Conservation (phyloP, 352 stramenopile species). For the Phytophthora citricola region DNA sequence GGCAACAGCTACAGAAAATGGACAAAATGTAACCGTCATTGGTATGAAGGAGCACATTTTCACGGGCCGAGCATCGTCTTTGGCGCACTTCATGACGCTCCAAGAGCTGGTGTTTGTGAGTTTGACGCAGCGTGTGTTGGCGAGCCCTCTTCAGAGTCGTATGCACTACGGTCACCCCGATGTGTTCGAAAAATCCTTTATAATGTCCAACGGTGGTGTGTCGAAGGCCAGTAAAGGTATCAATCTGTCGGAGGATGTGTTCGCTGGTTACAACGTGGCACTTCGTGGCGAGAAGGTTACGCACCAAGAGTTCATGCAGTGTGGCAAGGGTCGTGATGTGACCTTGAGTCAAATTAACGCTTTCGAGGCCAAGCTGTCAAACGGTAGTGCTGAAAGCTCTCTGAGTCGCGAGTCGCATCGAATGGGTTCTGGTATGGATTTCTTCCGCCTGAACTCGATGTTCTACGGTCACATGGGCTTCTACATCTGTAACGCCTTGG, state of each 20-base stretch:
- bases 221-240: conserved; percentile 90
- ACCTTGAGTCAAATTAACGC: conserved; percentile 88
- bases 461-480: conserved; percentile 92
- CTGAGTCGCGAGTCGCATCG: conserved; percentile 82
- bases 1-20: conserved; percentile 70
- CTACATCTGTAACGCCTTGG: conserved; percentile 88
- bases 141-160: conserved; percentile 72
- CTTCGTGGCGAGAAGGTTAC: conserved; percentile 82
- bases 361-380: conserved; percentile 89
- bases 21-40: conserved; percentile 82
- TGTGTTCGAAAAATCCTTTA: conserved; percentile 89
- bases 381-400: conserved; percentile 82
- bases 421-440: conserved; percentile 88
- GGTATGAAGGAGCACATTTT: conserved; percentile 93
- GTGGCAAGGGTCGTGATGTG: conserved; percentile 88
- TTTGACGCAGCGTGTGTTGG: conserved; percentile 86
- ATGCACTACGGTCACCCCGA: conserved; percentile 92
- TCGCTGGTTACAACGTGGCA: conserved; percentile 86
- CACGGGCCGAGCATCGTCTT: conserved; percentile 81
- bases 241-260: conserved; percentile 91
- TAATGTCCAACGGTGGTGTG: conserved; percentile 87
- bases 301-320: conserved; percentile 91
- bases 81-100: conserved; percentile 89
- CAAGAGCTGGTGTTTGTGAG: conserved; percentile 90
- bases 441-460: conserved; percentile 91